A percentile compares a stretch with the other conserved stretches of the same genome.
Conservation (phyloP, 2,329 filamentous ascomycete species). For the Graphiopsis chlorocephala region DNA sequence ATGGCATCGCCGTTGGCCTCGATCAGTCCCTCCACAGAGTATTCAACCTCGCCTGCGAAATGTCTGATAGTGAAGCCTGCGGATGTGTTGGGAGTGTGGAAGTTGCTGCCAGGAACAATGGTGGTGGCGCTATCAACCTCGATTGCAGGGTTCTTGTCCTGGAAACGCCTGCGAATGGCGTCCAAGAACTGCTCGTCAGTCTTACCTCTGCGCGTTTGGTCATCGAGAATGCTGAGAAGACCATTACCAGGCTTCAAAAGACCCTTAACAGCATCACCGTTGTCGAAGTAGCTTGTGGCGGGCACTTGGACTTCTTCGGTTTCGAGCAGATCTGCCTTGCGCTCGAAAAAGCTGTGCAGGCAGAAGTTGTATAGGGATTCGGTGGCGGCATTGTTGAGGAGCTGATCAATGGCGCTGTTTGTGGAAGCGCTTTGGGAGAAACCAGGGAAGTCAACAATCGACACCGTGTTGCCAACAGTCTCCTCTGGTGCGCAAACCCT, state of each 20-base stretch:
- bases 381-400: constrained; percentile 89
- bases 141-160: constrained; percentile 90
- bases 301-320: constrained; percentile 88
- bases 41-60: constrained; percentile 95
- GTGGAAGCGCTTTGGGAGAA: constrained; percentile 84
- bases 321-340: constrained; percentile 88
- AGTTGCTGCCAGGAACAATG: constrained; percentile 82
- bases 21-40: constrained; percentile 78
- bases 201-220: constrained; percentile 86
- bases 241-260: constrained; percentile 91
- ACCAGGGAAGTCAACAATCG: constrained; percentile 93
- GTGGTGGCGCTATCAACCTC: constrained; percentile 71
- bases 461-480: constrained; percentile 86
- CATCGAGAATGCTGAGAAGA: constrained; percentile 88
- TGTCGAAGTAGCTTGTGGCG: constrained; percentile 96
- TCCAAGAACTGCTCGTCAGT: constrained; percentile 89
- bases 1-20: constrained; percentile 97
- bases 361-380: constrained; percentile 92
- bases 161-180: constrained; percentile 86
- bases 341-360: constrained; percentile 92
- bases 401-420: constrained; percentile 81
- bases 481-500: constrained; percentile 84
- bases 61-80: constrained; percentile 88
- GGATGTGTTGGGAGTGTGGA: constrained; percentile 75
- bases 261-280: constrained; percentile 88